Conservation (phyloP, 257 asterid species). For the Salvia miltiorrhiza region DNA sequence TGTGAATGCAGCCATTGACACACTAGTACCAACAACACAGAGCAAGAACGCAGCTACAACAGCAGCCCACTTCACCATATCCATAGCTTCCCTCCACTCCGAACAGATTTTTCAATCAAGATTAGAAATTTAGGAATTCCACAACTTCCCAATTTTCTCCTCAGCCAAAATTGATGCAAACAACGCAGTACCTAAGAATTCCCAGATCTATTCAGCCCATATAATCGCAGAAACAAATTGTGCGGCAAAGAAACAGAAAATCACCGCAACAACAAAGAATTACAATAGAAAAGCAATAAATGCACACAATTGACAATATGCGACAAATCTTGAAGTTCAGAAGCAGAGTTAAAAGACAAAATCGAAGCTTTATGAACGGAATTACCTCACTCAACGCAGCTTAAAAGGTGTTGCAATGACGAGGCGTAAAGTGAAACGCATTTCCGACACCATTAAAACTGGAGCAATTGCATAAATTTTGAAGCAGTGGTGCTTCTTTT, state of each 20-base stretch:
- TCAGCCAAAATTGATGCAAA: conserved; percentile 12
- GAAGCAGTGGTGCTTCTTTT: conserved; percentile 35
- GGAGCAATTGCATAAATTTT: conserved; percentile 14
- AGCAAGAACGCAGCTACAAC: conserved; percentile 35
- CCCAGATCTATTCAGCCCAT: conserved; percentile 34
- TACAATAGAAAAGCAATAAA: background rate
- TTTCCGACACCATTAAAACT: conserved; percentile 28
- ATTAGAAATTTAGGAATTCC: conserved; percentile 10
- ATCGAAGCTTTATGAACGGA: conserved; percentile 17
- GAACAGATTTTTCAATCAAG: background rate
- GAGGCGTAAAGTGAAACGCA: conserved; percentile 20
- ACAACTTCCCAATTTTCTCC: background rate
- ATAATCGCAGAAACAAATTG: conserved; percentile 1
- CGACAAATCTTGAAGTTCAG: conserved; percentile 11
- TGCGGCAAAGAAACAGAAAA: conserved; percentile 14
- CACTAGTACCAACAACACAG: conserved; percentile 16
- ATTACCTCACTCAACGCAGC: conserved; percentile 34
- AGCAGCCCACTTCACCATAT: conserved; percentile 36
- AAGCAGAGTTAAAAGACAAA: conserved; percentile 13
- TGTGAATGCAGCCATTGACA: conserved; percentile 41
- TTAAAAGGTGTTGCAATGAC: conserved; percentile 13
- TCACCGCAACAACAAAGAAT: background rate
- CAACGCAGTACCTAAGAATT: conserved; percentile 11
- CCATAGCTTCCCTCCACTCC: conserved; percentile 31
- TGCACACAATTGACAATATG: background rate